Conservation (phyloP, 495 filamentous ascomycete species). For the Pseudoneurospora amorphoporcata region DNA sequence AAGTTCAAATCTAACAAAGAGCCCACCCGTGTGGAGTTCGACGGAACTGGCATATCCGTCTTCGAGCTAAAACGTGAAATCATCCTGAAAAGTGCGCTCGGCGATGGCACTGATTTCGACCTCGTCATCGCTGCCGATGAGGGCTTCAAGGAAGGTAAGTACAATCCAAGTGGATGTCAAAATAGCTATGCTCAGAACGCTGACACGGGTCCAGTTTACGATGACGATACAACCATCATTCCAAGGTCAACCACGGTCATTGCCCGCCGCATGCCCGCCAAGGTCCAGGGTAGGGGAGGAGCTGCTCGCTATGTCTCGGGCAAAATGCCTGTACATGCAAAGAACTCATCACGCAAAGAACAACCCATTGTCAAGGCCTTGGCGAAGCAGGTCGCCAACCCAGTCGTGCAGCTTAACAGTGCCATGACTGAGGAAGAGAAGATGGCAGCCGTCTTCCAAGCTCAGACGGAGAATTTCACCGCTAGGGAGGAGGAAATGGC, state of each 20-base stretch:
- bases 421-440: constrained; percentile 82
- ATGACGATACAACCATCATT: constrained; percentile 93
- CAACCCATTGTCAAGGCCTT: constrained; percentile 37
- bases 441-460: constrained; percentile 79
- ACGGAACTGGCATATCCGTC: constrained; percentile 95
- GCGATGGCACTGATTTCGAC: constrained; percentile 95
- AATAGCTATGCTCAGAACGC: neutral
- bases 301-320: constrained; percentile 94
- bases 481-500: constrained; percentile 87
- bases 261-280: constrained; percentile 75
- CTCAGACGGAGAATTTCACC: constrained; percentile 76
- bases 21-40: constrained; percentile 86
- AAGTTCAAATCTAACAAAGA: constrained; percentile 99
- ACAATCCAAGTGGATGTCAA: neutral
- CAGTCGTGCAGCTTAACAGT: constrained; percentile 51
- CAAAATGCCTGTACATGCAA: constrained; percentile 87
- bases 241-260: constrained; percentile 89
- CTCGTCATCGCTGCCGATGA: constrained; percentile 87
- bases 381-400: constrained; percentile 44
- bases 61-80: constrained; percentile 98
- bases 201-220: constrained; percentile 55
- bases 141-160: constrained; percentile 72
- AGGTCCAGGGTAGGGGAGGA: constrained; percentile 68
- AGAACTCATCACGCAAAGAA: constrained; percentile 65
- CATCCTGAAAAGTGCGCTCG: constrained; percentile 81